phyloP scores from a whole-genome alignment of 1,284 basidiomycete species.

The Meripilus lineatus region DNA sequence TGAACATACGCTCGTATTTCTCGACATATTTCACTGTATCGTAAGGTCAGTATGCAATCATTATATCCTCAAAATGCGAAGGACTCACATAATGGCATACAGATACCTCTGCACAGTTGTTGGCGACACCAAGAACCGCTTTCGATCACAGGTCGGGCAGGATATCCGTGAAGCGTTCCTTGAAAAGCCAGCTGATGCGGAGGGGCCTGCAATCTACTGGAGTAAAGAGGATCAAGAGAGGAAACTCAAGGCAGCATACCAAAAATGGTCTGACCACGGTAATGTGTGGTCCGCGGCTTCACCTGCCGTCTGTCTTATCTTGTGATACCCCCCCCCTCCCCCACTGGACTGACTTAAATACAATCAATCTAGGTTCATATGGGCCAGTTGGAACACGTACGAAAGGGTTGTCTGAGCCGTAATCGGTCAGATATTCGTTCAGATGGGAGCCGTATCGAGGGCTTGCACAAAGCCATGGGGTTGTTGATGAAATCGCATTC shows the following conservation, averaged over 20 bases:
- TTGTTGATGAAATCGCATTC: conserved; percentile 16
- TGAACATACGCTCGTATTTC: conserved; percentile 6
- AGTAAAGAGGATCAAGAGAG: conserved; percentile 13
- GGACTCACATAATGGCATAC: neutral
- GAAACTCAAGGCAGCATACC: conserved; percentile 9
- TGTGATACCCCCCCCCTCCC: too few relatives aligned
- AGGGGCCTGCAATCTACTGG: conserved; percentile 13
- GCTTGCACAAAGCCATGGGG: conserved; percentile 24
- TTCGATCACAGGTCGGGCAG: conserved; percentile 5
- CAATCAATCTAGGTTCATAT: conserved; percentile 15
- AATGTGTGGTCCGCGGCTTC: conserved; percentile 20
- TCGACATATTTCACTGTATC: conserved; percentile 17
- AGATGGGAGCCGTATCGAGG: conserved; percentile 23
- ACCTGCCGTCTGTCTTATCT: conserved; percentile 12
- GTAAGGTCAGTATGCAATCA: conserved; percentile 9
- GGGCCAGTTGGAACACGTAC: conserved; percentile 21
- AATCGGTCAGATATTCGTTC: conserved; percentile 16
- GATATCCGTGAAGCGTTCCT: conserved; percentile 15
- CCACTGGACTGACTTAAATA: neutral
- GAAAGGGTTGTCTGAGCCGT: conserved; percentile 22
- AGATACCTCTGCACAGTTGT: conserved; percentile 9
- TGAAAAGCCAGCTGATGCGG: conserved; percentile 11
- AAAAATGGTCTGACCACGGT: conserved; percentile 16
- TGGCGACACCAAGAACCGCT: conserved; percentile 7
- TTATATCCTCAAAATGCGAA: neutral